Conservation (phyloP, 371 early-diverging fungal genomes). For the Rhizopus sp. region DNA sequence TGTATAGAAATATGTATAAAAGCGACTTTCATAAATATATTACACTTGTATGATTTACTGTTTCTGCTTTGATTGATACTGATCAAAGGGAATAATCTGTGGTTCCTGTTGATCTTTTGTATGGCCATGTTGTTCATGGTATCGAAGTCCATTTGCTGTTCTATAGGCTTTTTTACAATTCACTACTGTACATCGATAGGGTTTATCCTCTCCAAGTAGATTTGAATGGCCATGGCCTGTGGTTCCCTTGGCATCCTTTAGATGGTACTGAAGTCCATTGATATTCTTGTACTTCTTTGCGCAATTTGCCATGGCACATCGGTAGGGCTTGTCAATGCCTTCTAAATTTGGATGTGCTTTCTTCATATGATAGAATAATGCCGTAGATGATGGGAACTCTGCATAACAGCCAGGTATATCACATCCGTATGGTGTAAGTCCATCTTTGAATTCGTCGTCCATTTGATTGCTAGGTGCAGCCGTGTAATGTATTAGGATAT, state of each 20-base stretch:
- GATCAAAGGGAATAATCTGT: constrained; percentile 6
- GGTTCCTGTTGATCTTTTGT: constrained; percentile 15
- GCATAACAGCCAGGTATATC: constrained; percentile 66
- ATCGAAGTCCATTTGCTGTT: constrained; percentile 42
- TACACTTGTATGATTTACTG: too few relatives aligned
- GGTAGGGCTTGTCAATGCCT: constrained; percentile 64
- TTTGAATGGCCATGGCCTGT: constrained; percentile 25
- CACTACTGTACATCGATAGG: constrained; percentile 31
- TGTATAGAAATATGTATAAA: neutral
- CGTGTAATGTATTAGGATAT: constrained; percentile 27
- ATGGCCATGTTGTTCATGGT: constrained; percentile 46
- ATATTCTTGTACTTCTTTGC: constrained; percentile 90
- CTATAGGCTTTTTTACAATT: constrained; percentile 50
- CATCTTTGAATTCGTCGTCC: constrained; percentile 10
- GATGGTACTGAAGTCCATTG: constrained; percentile 92
- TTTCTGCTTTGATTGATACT: too few relatives aligned
- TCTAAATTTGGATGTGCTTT: constrained; percentile 54
- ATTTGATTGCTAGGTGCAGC: constrained; percentile 5
- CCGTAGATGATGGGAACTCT: constrained; percentile 58
- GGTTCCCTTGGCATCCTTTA: constrained; percentile 68
- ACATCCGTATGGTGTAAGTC: constrained; percentile 69
- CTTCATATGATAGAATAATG: constrained; percentile 72
- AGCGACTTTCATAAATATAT: neutral
- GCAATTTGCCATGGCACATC: constrained; percentile 82
- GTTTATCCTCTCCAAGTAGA: constrained; percentile 12